phyloP scores from a whole-genome alignment of 495 filamentous ascomycete species.

The Chaetomium tenue region DNA sequence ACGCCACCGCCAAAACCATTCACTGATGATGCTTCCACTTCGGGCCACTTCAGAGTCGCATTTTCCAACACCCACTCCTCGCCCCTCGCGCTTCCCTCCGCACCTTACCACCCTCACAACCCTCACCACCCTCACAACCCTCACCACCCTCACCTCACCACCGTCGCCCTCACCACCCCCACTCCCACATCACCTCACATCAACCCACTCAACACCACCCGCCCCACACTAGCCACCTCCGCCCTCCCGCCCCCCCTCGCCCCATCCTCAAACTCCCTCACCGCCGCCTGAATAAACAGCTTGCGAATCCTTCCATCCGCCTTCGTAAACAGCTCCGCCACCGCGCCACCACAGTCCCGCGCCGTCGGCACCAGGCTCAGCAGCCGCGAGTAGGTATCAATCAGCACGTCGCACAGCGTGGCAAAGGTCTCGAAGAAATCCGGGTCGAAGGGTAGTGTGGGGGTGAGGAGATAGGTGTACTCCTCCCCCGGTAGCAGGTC shows the following conservation, averaged over 20 bases:
- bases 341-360: slow-evolving; percentile 55
- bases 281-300: slow-evolving; percentile 76
- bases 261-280: slow-evolving; percentile 90
- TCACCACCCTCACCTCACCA: neutral
- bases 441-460: slow-evolving; percentile 91
- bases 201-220: slow-evolving; percentile 84
- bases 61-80: neutral
- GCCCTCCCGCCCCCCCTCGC: slow-evolving; percentile 69
- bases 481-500: slow-evolving; percentile 68
- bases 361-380: slow-evolving; percentile 67
- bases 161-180: neutral
- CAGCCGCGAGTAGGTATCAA: slow-evolving; percentile 84
- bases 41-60: neutral
- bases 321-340: slow-evolving; percentile 83
- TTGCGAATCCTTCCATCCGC: slow-evolving; percentile 82
- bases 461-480: slow-evolving; percentile 84
- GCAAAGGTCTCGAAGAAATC: slow-evolving; percentile 97
- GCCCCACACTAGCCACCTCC: slow-evolving; percentile 80
- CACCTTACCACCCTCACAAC: neutral
- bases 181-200: slow-evolving; percentile 51
- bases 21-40: neutral
- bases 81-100: neutral
- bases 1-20: slow-evolving; percentile 4
- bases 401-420: slow-evolving; percentile 93
- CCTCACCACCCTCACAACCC: neutral